Conservation (phyloP, 2,329 filamentous ascomycete species). For the Penicillium sp. region DNA sequence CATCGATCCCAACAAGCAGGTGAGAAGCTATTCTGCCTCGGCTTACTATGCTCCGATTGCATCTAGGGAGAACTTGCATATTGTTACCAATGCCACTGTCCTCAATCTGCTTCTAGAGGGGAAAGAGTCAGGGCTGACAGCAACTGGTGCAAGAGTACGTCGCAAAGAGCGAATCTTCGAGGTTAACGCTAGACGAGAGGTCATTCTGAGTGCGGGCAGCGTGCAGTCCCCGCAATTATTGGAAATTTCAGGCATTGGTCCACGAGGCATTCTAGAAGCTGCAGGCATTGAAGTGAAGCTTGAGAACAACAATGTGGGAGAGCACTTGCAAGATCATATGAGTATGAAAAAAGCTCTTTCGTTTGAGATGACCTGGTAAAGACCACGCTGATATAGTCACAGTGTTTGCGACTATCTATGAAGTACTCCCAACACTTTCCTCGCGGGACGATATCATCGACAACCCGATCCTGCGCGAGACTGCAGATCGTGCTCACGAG, state of each 20-base stretch:
- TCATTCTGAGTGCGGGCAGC: conserved; percentile 64
- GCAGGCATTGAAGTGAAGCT: conserved; percentile 52
- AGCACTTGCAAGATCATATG: conserved; percentile 56
- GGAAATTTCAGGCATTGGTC: conserved; percentile 65
- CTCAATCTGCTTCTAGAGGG: conserved; percentile 52
- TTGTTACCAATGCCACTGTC: conserved; percentile 54
- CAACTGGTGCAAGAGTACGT: conserved; percentile 50
- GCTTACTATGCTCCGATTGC: background rate
- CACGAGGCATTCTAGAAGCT: conserved; percentile 45
- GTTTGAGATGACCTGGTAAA: too few species aligned
- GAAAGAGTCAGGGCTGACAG: conserved; percentile 15
- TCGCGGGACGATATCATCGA: conserved; percentile 18
- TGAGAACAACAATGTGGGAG: conserved; percentile 51
- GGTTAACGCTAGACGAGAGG: conserved; percentile 50
- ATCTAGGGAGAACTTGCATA: conserved; percentile 49
- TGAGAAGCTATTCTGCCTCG: conserved; percentile 25
- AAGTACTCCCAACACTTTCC: conserved; percentile 27
- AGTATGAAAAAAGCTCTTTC: conserved; percentile 13
- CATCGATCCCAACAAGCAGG: conserved; percentile 34
- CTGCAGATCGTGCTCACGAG: conserved; percentile 19
- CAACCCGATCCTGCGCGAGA: conserved; percentile 10
- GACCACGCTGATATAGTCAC: background rate
- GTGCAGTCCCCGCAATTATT: conserved; percentile 62
- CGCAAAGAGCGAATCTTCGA: conserved; percentile 38
- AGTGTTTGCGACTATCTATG: conserved; percentile 35